phyloP scores from a whole-genome alignment of 129 eudicot species.

The Arctium minus region DNA sequence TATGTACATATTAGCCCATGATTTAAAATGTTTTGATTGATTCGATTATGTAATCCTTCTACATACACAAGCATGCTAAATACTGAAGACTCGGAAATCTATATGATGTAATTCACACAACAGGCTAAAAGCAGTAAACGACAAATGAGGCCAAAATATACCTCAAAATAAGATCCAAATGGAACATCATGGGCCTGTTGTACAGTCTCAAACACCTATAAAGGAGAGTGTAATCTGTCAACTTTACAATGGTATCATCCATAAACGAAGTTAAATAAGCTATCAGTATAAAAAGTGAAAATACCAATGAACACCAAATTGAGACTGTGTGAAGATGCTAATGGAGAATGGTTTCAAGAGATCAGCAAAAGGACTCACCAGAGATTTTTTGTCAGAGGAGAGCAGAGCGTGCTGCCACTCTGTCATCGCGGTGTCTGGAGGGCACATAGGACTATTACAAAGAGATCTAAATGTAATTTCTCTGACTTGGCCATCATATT shows the following conservation, averaged over 20 bases:
- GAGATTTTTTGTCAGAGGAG: slow-evolving; percentile 54
- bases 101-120: neutral
- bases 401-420: slow-evolving; percentile 87
- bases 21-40: neutral
- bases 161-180: slow-evolving; percentile 95
- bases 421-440: slow-evolving; percentile 90
- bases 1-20: neutral
- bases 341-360: neutral
- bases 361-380: slow-evolving; percentile 35
- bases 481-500: slow-evolving; percentile 90
- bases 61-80: slow-evolving; percentile 9
- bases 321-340: neutral
- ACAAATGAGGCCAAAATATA: slow-evolving; percentile 31
- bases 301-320: neutral
- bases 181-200: slow-evolving; percentile 99
- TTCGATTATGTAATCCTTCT: neutral
- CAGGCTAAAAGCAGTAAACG: slow-evolving; percentile 5
- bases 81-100: neutral
- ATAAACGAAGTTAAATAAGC: neutral
- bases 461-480: slow-evolving; percentile 75
- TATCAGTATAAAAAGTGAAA: neutral
- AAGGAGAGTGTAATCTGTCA: slow-evolving; percentile 1
- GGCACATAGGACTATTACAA: slow-evolving; percentile 96
- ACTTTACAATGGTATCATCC: neutral
- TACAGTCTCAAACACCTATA: slow-evolving; percentile 89